phyloP scores from a whole-genome alignment of 2,329 filamentous ascomycete genomes.

The Paecilomyces dactylethromorphus region DNA sequence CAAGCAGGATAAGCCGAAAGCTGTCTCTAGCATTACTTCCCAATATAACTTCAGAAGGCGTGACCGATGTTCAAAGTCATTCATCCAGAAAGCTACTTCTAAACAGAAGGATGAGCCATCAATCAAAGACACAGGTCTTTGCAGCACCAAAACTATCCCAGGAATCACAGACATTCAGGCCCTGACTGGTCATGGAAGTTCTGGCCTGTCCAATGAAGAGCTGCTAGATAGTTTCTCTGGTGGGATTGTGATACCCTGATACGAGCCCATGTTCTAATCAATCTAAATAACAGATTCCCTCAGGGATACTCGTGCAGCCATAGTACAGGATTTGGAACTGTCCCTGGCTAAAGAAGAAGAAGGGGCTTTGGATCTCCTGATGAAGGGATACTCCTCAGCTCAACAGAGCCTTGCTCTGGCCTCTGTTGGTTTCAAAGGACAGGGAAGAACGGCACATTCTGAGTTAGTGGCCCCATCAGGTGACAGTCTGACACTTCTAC shows the following conservation, averaged over 20 bases:
- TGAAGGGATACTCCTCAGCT: not conserved
- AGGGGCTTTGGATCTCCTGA: not conserved
- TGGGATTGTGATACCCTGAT: not conserved
- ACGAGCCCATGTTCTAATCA: not conserved
- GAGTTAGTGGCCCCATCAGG: not conserved
- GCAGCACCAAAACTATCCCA: not conserved
- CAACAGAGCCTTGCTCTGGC: not conserved
- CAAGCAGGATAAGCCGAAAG: not conserved
- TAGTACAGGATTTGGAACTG: not conserved
- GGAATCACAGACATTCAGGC: not conserved
- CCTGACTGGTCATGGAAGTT: not conserved
- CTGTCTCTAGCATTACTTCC: not conserved
- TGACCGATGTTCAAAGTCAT: not conserved
- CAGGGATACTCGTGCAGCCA: not conserved
- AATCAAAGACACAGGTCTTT: not conserved
- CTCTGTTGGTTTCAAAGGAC: not conserved
- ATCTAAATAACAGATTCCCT: not conserved
- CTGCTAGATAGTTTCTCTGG: not conserved
- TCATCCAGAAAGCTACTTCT: not conserved
- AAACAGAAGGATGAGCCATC: not conserved
- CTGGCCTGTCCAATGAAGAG: not conserved
- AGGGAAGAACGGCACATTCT: not conserved
- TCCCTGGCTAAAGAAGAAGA: not conserved
- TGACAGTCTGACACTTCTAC: conserved; percentile 1
- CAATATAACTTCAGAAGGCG: not conserved